A percentile compares a stretch with the other conserved stretches of the same genome.
Evolutionary conservation across 148 eudicot genomes (phyloP).

Genomic region (Dianthus caryophyllus): DNA sequence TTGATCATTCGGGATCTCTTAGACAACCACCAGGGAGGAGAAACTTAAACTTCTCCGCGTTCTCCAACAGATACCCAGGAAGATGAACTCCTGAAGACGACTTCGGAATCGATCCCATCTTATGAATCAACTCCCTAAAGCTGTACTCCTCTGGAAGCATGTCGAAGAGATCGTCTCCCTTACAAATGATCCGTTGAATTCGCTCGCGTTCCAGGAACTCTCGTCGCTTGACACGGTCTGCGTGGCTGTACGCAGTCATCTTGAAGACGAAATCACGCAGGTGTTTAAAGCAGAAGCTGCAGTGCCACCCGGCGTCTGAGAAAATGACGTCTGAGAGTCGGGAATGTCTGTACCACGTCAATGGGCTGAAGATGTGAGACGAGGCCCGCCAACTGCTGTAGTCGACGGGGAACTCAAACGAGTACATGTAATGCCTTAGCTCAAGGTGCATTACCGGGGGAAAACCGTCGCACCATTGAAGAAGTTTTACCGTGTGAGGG

Average conservation of each 20-base stretch:
- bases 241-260: conserved; percentile 92
- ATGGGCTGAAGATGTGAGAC: conserved; percentile 38
- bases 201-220: conserved; percentile 48
- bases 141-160: conserved; percentile 92
- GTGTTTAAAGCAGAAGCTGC: conserved; percentile 76
- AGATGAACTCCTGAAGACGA: conserved; percentile 72
- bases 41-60: conserved; percentile 60
- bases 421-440: conserved; percentile 71
- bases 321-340: conserved; percentile 52
- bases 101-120: conserved; percentile 70
- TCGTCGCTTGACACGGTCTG: conserved; percentile 61
- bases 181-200: conserved; percentile 60
- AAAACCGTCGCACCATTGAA: conserved; percentile 77
- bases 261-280: conserved; percentile 69
- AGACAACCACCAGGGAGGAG: conserved; percentile 89
- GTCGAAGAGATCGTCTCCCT: conserved; percentile 72
- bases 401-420: conserved; percentile 86
- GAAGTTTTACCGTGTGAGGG: conserved; percentile 61
- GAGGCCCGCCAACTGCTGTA: conserved; percentile 85
- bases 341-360: conserved; percentile 58
- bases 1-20: conserved; percentile 32
- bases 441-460: conserved; percentile 70
- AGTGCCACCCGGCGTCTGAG: conserved; percentile 93
- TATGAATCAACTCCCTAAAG: conserved; percentile 61
- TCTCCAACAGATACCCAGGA: conserved; percentile 68